Conservation (phyloP, 2,329 filamentous ascomycete species). For the Fusarium gaditjirri region DNA sequence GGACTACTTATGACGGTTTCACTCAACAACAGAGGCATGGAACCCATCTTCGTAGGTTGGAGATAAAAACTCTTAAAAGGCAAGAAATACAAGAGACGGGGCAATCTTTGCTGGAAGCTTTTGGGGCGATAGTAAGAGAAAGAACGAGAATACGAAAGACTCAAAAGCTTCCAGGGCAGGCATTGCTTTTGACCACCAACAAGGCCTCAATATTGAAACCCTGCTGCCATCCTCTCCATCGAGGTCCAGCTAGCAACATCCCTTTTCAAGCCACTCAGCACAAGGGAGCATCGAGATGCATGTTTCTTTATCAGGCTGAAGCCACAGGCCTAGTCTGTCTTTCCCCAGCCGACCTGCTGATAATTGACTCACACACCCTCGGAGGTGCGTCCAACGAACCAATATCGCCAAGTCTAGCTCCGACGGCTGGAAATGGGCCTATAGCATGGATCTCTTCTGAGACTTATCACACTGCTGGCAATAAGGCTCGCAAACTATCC, state of each 20-base stretch:
- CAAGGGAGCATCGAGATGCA: neutral
- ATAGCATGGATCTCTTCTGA: neutral
- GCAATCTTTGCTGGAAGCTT: neutral
- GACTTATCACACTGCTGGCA: neutral
- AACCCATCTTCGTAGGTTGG: neutral
- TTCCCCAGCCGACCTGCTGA: neutral
- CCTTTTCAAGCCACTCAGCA: conserved; percentile 26
- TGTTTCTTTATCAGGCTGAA: conserved; percentile 7
- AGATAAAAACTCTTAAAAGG: neutral
- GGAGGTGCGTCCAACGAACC: neutral
- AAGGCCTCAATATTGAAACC: neutral
- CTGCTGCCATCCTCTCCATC: neutral
- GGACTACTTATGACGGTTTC: neutral
- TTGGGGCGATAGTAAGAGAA: neutral
- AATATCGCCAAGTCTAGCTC: neutral
- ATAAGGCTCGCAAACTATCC: neutral
- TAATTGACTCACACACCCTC: neutral
- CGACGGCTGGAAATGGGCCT: neutral
- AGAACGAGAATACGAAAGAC: neutral
- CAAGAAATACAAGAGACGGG: neutral
- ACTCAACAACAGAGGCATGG: neutral
- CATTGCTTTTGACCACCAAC: neutral
- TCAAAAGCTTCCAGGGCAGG: neutral
- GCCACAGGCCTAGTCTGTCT: neutral
- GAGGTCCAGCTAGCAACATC: neutral